Evolutionary conservation across 495 filamentous ascomycete species (phyloP), one percentile per base, ranked within the genome.

Genomic region (Evansstolkia leycettana): DNA sequence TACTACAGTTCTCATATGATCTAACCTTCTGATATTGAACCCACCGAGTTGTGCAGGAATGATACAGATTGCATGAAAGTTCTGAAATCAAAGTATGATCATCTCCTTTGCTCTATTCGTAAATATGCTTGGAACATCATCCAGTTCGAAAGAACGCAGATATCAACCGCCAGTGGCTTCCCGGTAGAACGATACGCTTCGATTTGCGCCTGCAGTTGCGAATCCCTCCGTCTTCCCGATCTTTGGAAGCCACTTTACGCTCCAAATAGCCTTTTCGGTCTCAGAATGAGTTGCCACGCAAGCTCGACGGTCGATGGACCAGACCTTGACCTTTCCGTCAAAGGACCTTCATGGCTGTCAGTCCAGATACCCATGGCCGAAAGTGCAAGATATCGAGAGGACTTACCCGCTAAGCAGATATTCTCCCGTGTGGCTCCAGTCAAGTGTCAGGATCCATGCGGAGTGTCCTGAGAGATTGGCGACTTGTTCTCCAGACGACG

Each of bases 201-300:
- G 55, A 47, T 78, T 84, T 16, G 82, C 84, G 1, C 92, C 92
- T 10, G 76, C 84, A 10, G 82, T 82, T 33, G 80, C 83, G 57
- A 98, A 98, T 38, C 77, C 78, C 62, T 95, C 89, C 19, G 78
- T 84, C 48, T 68, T 73, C 5, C 68, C 65, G 0, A 67, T 70
- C 58, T 83, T 92, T 8, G 85, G 85, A 37, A 96, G 55, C 89
- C 90, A 96, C 42, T 77, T 80, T 18, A 84, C 86, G 37, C 69
- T 69, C 85, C 92, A 95, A 20, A 96, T 47, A 1, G 82, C 76
- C 44, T 82, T 80, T 36, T 92, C 87, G 2, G 80, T 84, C 59
- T 96, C 86, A 16, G 77, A 82, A 52, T 94, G 87, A 13, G 92
- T 96, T 25, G 90, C 87, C 25, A 98, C 89, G 53, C 90, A 96